Conservation (phyloP, 345 rosid genomes). For the Hirschfeldia incana region DNA sequence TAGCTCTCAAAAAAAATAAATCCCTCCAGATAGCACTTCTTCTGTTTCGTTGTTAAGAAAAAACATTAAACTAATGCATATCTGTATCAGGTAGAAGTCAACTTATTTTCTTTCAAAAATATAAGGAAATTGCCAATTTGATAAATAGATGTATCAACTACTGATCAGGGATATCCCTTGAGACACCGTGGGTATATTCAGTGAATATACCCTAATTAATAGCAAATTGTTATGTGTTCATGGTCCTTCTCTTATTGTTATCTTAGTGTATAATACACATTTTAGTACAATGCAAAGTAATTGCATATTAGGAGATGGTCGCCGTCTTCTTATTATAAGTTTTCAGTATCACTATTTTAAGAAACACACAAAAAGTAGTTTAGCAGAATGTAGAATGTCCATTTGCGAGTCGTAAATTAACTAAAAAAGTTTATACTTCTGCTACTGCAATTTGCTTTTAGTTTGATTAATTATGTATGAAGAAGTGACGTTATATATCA, state of each 20-base stretch:
- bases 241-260: neutral
- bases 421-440: neutral
- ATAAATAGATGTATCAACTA: conserved; percentile 16
- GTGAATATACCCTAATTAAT: neutral
- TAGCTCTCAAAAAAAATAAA: neutral
- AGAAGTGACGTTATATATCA: conserved; percentile 3
- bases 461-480: neutral
- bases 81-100: neutral
- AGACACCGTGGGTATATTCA: conserved; percentile 17
- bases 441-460: conserved; percentile 5
- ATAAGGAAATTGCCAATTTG: conserved; percentile 3
- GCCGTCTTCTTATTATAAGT: neutral
- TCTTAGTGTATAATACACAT: neutral
- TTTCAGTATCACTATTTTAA: conserved; percentile 7
- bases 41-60: neutral
- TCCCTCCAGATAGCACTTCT: neutral
- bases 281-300: neutral
- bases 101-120: conserved; percentile 13
- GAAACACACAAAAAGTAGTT: neutral
- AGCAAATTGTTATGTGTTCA: neutral
- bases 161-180: conserved; percentile 28
- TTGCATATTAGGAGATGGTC: neutral
- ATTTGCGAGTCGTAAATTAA: neutral
- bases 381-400: neutral
- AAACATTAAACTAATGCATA: neutral